These are phyloP conservation scores for Fusarium napiforme DNA, from an alignment of 2,329 filamentous ascomycete species.

Conservation along the genomic window DNA sequence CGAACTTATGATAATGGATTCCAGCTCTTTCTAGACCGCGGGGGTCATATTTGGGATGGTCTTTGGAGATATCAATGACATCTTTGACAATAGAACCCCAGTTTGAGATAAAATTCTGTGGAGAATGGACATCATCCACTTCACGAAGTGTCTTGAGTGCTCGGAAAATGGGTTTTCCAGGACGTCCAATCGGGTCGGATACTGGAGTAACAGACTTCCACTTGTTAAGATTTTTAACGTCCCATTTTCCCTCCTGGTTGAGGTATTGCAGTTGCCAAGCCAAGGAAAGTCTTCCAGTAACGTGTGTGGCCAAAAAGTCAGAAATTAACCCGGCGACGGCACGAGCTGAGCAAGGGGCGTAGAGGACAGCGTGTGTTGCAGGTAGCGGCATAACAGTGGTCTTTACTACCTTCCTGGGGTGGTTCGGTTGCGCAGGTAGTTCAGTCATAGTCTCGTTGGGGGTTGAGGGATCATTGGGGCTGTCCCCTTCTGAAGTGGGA, in stretches of 20 bases:
- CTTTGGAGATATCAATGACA: slow-evolving; percentile 91
- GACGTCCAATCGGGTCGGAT: slow-evolving; percentile 75
- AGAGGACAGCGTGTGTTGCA: slow-evolving; percentile 85
- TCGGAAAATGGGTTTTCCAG: slow-evolving; percentile 72
- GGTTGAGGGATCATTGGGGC: slow-evolving; percentile 58
- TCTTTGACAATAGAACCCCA: slow-evolving; percentile 77
- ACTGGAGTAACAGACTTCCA: slow-evolving; percentile 86
- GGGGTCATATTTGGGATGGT: slow-evolving; percentile 89
- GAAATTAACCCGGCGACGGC: slow-evolving; percentile 84
- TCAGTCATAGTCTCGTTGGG: slow-evolving; percentile 55
- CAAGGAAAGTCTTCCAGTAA: slow-evolving; percentile 81
- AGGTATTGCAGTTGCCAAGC: slow-evolving; percentile 94
- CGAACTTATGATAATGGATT: slow-evolving; percentile 84
- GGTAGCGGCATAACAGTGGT: slow-evolving; percentile 78
- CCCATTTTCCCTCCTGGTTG: slow-evolving; percentile 93
- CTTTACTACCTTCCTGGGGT: slow-evolving; percentile 69
- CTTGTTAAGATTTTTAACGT: slow-evolving; percentile 94
- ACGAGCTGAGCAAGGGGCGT: slow-evolving; percentile 79
- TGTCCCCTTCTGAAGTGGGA: slow-evolving; percentile 50
- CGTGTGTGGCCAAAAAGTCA: slow-evolving; percentile 78
- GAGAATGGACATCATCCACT: slow-evolving; percentile 85
- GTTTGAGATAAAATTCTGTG: slow-evolving; percentile 73
- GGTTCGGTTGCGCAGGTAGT: slow-evolving; percentile 60
- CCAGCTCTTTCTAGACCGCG: slow-evolving; percentile 72
- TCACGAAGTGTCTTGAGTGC: slow-evolving; percentile 95